Evolutionary conservation across 768 basidiomycete species (phyloP).

Genomic region (Cyclocybe cylindracea): DNA sequence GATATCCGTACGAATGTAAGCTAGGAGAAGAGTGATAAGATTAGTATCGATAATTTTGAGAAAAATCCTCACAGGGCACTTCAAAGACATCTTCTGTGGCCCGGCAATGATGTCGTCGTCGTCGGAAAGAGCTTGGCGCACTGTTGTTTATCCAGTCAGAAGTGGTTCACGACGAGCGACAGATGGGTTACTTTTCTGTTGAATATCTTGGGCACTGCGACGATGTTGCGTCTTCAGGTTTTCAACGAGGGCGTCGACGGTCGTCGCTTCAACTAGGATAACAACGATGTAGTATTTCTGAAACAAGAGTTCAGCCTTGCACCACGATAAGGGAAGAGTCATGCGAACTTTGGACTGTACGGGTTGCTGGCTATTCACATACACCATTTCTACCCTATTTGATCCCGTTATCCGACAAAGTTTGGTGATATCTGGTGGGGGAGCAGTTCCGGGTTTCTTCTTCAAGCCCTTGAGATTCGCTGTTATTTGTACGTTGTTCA

Average conservation of each 20-base stretch:
- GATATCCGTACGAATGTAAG: slow-evolving; percentile 85
- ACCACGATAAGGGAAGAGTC: neutral
- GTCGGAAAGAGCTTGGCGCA: slow-evolving; percentile 56
- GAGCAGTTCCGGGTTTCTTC: slow-evolving; percentile 93
- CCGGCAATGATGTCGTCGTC: slow-evolving; percentile 95
- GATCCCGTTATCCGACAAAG: slow-evolving; percentile 40
- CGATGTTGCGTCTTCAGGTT: slow-evolving; percentile 70
- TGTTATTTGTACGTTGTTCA: slow-evolving; percentile 67
- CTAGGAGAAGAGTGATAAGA: slow-evolving; percentile 35
- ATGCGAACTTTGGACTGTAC: slow-evolving; percentile 64
- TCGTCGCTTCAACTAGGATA: slow-evolving; percentile 80
- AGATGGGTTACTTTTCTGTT: slow-evolving; percentile 60
- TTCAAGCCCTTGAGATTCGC: slow-evolving; percentile 90
- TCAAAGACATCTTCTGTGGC: slow-evolving; percentile 86
- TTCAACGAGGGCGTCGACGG: slow-evolving; percentile 69
- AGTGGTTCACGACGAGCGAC: neutral
- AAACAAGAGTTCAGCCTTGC: slow-evolving; percentile 2
- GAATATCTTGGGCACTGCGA: slow-evolving; percentile 61
- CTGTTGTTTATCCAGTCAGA: slow-evolving; percentile 33
- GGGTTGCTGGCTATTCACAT: slow-evolving; percentile 86
- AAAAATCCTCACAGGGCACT: slow-evolving; percentile 77
- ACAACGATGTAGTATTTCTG: slow-evolving; percentile 88
- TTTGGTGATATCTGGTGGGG: slow-evolving; percentile 72
- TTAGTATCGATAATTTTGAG: neutral
- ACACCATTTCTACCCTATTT: slow-evolving; percentile 85